Base-by-base conservation (phyloP, 2,329 filamentous ascomycete genomes). In the Plectosphaerella sp. region DNA sequence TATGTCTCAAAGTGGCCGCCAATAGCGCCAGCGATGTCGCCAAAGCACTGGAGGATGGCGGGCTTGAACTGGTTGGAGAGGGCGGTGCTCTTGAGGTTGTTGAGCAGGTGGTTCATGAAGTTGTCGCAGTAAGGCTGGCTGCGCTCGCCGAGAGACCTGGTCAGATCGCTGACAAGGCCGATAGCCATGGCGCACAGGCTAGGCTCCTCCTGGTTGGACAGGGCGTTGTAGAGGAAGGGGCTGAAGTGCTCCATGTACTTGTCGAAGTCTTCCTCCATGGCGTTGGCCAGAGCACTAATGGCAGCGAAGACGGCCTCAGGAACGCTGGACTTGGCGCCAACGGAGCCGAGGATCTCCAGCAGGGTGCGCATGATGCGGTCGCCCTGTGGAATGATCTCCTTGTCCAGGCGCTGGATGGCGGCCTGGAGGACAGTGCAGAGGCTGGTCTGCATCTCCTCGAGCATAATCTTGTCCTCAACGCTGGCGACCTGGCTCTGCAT, bases 381-480 rank as follows among this genome's bases (percentile, higher is more conserved):
- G 52, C 91, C 89, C 67, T 93, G 90, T 15, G 93, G 91, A 57
- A 85, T 83, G 60, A 99, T 89, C 67, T 97, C 93, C 67, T 87
- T 87, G 72, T 97, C 94, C 24, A 99, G 79, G 53, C 94, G 87
- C 69, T 91, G 87, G 56, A 97, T 87, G 65, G 97, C 96, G 47
- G 91, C 87, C 72, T 97, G 86, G 48, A 97, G 78, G 41, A 97
- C 94, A 50, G 90, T 95, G 69, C 87, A 88, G 64, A 99, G 79
- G 69, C 92, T 97, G 49, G 92, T 97, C 75, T 97, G 94, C 83
- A 99, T 96, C 72, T 99, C 94, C 68, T 97, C 92, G 4, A 99
- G 80, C 5, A 89, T 95, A 59, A 97, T 91, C 71, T 87, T 93
- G 72, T 99, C 94, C 71, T 99, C 94, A 25, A 97, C 89, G 66